These are phyloP conservation scores for Oehlia diaphana DNA, from an alignment of 192 early-diverging fungal genomes.

Conservation along the genomic window DNA sequence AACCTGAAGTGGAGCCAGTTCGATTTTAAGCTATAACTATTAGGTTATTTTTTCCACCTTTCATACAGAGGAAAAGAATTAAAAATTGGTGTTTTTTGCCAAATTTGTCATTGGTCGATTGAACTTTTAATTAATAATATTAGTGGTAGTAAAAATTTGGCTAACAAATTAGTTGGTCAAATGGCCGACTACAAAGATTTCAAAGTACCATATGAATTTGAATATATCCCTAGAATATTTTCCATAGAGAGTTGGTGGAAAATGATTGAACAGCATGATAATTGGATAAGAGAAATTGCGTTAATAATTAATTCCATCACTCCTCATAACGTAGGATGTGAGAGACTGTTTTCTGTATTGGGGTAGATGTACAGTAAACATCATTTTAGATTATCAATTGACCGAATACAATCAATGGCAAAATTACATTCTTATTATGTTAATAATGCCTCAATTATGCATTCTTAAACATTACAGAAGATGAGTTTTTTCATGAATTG, in stretches of 20 bases:
- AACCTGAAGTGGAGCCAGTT: not conserved
- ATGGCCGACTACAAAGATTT: not conserved
- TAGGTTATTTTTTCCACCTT: not conserved
- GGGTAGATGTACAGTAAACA: no score
- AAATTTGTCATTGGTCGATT: not conserved
- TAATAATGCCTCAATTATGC: no score
- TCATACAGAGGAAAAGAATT: not conserved
- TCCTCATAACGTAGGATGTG: no score
- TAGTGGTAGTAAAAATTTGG: not conserved
- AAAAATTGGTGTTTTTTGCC: not conserved
- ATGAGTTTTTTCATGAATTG: no score
- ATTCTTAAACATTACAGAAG: no score
- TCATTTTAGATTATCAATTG: no score
- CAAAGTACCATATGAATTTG: not conserved
- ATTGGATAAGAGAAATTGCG: not conserved
- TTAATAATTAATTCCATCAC: no score
- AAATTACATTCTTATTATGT: no score
- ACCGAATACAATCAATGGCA: no score
- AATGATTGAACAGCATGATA: not conserved
- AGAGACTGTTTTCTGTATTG: no score
- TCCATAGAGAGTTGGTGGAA: not conserved
- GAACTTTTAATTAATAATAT: not conserved
- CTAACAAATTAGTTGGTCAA: not conserved
- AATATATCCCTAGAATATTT: not conserved
- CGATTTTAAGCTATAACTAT: not conserved